A percentile compares a stretch with the other conserved stretches of the same genome.
These are phyloP conservation scores for Monosporascus ibericus DNA, from an alignment of 2,329 filamentous ascomycete species.

Conservation along the genomic window DNA sequence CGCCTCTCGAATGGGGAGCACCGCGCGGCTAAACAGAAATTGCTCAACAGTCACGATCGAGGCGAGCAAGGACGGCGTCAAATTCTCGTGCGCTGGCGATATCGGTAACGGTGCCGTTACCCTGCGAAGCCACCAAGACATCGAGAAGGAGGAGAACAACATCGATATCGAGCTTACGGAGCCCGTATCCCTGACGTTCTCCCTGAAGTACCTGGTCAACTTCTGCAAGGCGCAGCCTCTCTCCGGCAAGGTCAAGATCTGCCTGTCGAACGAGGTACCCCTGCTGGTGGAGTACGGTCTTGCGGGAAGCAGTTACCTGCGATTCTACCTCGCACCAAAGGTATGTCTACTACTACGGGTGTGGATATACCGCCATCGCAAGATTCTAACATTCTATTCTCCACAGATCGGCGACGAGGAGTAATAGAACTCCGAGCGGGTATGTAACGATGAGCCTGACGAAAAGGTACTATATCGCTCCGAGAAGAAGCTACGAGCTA, in stretches of 20 bases:
- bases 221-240: conserved; percentile 97
- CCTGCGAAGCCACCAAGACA: conserved; percentile 77
- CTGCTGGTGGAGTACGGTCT: conserved; percentile 89
- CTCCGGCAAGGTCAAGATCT: conserved; percentile 78
- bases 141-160: conserved; percentile 82
- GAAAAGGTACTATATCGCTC: conserved; percentile 11
- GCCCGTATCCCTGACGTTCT: conserved; percentile 92
- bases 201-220: conserved; percentile 98
- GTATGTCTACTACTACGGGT: conserved; percentile 41
- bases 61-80: conserved; percentile 93
- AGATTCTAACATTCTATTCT: conserved; percentile 27
- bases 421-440: conserved; percentile 26
- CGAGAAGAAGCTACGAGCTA: conserved; percentile 3
- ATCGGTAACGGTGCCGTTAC: conserved; percentile 95
- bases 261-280: conserved; percentile 92
- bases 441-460: conserved; percentile 13
- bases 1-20: not conserved
- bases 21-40: conserved; percentile 8
- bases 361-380: not conserved
- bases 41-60: conserved; percentile 74
- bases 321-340: conserved; percentile 98
- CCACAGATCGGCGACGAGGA: conserved; percentile 64
- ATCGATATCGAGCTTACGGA: conserved; percentile 88
- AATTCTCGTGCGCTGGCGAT: conserved; percentile 88
- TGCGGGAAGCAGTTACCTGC: conserved; percentile 76